These are phyloP conservation scores for Aspergillus proliferans DNA, from an alignment of 2,329 filamentous ascomycete species.

Conservation along the genomic window DNA sequence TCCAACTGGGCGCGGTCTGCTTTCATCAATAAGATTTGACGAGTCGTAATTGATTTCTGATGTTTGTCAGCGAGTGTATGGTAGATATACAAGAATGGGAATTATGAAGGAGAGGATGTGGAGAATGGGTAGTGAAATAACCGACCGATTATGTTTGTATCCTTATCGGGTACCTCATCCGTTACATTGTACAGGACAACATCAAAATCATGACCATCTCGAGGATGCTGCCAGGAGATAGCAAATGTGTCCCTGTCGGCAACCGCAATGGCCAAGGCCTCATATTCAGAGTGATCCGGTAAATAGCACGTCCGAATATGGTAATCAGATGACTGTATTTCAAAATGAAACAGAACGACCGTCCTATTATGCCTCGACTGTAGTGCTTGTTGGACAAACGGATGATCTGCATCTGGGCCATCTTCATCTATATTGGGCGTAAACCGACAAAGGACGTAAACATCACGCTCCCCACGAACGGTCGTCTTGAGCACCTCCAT, in stretches of 20 bases:
- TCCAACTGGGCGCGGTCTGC: slow-evolving; percentile 1
- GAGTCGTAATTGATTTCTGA: slow-evolving; percentile 16
- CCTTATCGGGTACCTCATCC: slow-evolving; percentile 4
- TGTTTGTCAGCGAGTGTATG: slow-evolving; percentile 4
- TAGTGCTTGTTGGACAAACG: slow-evolving; percentile 29
- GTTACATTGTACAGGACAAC: slow-evolving; percentile 25
- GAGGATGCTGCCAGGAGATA: slow-evolving; percentile 31
- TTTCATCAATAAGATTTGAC: slow-evolving; percentile 12
- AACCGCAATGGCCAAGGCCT: slow-evolving; percentile 25
- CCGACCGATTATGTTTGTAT: slow-evolving; percentile 15
- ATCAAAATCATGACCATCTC: slow-evolving; percentile 15
- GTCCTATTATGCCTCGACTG: slow-evolving; percentile 14
- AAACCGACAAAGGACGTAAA: slow-evolving; percentile 31
- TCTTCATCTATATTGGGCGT: slow-evolving; percentile 17
- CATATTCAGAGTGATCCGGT: slow-evolving; percentile 21
- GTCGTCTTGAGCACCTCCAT: slow-evolving; percentile 29
- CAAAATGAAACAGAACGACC: slow-evolving; percentile 25
- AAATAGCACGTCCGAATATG: slow-evolving; percentile 22
- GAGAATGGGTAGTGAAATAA: slow-evolving; percentile 1
- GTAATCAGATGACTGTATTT: slow-evolving; percentile 7
- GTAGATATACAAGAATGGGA: not conserved
- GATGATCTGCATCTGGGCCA: slow-evolving; percentile 16
- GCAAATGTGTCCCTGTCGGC: slow-evolving; percentile 22
- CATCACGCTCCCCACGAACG: slow-evolving; percentile 13
- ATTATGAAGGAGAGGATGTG: not conserved